phyloP scores from a whole-genome alignment of 1,139 yeast species.

The Geotrichum bryndzae region DNA sequence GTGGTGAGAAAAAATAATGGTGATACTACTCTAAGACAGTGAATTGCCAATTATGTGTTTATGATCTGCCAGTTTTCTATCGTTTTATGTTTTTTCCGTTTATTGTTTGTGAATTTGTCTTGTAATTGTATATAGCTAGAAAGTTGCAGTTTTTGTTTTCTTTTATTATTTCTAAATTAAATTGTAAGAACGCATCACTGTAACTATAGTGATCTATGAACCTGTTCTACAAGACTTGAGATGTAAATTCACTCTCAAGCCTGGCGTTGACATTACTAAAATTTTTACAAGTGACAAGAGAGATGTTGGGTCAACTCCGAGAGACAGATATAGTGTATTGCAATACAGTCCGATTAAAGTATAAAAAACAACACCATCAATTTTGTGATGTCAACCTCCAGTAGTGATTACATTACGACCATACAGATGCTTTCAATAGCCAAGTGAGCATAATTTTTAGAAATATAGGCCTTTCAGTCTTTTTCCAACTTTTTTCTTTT shows the following conservation, averaged over 20 bases:
- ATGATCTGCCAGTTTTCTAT: background rate
- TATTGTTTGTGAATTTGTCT: background rate
- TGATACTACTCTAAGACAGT: background rate
- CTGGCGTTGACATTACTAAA: too few relatives aligned
- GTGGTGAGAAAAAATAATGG: constrained; percentile 9
- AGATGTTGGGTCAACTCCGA: background rate
- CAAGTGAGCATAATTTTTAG: background rate
- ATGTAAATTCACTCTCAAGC: too few relatives aligned
- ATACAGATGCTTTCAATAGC: background rate
- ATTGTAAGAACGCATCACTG: background rate
- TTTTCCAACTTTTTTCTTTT: background rate
- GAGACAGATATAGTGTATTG: background rate
- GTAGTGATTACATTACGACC: constrained; percentile 5
- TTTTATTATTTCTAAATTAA: background rate
- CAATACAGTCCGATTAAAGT: background rate
- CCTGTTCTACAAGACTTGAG: background rate
- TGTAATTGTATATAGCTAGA: constrained; percentile 2
- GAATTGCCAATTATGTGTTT: background rate
- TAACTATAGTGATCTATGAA: background rate
- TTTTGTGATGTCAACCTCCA: background rate
- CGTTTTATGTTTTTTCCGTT: background rate
- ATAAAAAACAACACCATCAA: background rate
- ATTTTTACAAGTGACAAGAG: background rate
- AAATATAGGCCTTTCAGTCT: too few relatives aligned
- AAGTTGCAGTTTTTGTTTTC: background rate